A percentile compares a stretch with the other conserved stretches of the same genome.
Conservation (phyloP, 2,329 filamentous ascomycete species). For the Aspergillus sp. region DNA sequence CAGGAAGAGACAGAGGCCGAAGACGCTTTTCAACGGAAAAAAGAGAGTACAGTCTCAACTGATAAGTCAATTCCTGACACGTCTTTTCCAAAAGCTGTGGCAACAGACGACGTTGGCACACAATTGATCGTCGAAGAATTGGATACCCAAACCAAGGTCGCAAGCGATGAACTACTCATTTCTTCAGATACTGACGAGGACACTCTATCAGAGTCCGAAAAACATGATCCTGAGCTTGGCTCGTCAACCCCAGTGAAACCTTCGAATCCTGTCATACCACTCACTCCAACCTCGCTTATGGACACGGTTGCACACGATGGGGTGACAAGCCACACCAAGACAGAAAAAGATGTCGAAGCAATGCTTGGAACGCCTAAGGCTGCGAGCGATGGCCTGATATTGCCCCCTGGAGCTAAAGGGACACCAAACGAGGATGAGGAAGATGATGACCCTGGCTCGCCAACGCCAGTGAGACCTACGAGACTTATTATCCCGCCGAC, state of each 20-base stretch:
- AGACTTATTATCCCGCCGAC: background rate
- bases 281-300: background rate
- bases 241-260: background rate
- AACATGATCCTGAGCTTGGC: background rate
- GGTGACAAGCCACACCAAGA: background rate
- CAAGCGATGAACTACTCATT: background rate
- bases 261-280: background rate
- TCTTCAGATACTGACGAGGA: background rate
- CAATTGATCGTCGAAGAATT: background rate
- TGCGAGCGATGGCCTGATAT: background rate
- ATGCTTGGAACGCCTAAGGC: background rate
- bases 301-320: background rate
- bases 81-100: too few species aligned
- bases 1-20: background rate
- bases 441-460: background rate
- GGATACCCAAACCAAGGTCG: background rate
- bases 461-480: background rate
- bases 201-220: background rate
- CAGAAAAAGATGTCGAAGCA: background rate
- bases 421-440: background rate
- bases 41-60: background rate
- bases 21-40: background rate
- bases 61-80: background rate
- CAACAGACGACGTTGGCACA: too few species aligned
- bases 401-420: conserved; percentile 3